A percentile compares a stretch with the other conserved stretches of the same genome.
Conservation (phyloP, 2,329 filamentous ascomycete species). For the Shiraia sp. region DNA sequence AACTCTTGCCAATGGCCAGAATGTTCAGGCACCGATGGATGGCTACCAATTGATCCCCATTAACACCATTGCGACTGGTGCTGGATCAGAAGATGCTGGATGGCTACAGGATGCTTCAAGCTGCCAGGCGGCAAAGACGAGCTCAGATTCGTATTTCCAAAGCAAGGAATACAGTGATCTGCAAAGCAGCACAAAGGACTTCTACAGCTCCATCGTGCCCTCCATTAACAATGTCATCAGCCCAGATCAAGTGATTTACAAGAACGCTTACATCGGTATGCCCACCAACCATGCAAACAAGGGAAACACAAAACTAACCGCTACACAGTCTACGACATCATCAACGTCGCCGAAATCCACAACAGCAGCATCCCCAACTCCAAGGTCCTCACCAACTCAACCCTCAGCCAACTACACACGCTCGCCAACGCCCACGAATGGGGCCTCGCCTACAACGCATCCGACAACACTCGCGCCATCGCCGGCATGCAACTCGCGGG, state of each 20-base stretch:
- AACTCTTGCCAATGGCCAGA: conserved; percentile 71
- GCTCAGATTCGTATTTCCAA: conserved; percentile 63
- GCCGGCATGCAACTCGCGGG: conserved; percentile 54
- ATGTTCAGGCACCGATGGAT: conserved; percentile 68
- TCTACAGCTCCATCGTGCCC: conserved; percentile 58
- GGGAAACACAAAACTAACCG: conserved; percentile 1
- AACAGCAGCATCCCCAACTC: conserved; percentile 63
- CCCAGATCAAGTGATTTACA: conserved; percentile 55
- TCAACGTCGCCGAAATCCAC: conserved; percentile 67
- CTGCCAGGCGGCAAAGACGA: conserved; percentile 59
- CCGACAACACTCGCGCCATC: conserved; percentile 52
- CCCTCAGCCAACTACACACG: conserved; percentile 66
- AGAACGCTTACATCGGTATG: conserved; percentile 67
- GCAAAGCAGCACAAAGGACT: conserved; percentile 54
- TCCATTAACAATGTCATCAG: conserved; percentile 59
- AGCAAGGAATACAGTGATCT: conserved; percentile 55
- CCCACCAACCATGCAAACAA: not conserved
- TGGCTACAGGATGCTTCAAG: conserved; percentile 63
- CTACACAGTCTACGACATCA: conserved; percentile 59
- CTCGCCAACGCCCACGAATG: conserved; percentile 82
- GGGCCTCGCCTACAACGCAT: conserved; percentile 77
- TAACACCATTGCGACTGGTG: conserved; percentile 60
- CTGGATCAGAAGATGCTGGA: conserved; percentile 60
- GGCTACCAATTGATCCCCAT: conserved; percentile 87
- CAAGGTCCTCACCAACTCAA: conserved; percentile 62